Evolutionary conservation across 2,329 filamentous ascomycete species (phyloP), one percentile per base, ranked within the genome.

Genomic region (Amphichorda felina): DNA sequence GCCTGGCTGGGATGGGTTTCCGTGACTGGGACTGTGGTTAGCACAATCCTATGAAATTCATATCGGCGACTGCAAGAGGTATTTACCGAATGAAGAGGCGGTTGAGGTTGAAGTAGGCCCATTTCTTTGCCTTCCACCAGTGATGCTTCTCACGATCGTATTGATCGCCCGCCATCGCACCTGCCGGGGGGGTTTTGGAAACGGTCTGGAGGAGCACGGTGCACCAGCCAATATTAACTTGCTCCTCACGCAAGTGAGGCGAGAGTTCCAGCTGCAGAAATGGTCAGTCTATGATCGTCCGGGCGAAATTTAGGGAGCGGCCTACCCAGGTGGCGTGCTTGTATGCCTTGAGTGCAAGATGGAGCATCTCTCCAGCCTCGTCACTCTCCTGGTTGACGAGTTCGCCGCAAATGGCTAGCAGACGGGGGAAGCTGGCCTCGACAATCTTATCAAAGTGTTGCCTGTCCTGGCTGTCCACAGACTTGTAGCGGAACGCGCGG

Each of bases 61-160:
- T n/a, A n/a, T 16, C 13, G 30, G 19, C 15, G 3, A 11, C 21
- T 16, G 19, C 19, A 30, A 30, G 8, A n/a, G 10, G 13, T 3
- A 15, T 70, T 41, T 63, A 89, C 83, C 86, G 75, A 47, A 96
- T 88, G 53, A 91, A 98, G 14, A 98, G 74, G 42, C 91, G 76
- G 64, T 98, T 98, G 48, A 98, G 63, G 59, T 96, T 96, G 51
- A 91, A 94, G 60, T 95, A 98, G 11, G 89, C 83, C 91, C 91
- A 96, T 62, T 98, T 98, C 78, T 96, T 96, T 43, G 88, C 84
- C 68, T 96, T 98, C 89, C 89, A 98, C 89, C 91, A 98, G 58
- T 95, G 87, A 55, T 94, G 88, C 50, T 81, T 75, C 60, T 96
- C 91, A 39, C 91, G 77, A 53, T 96, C 89, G 39, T 85, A 78